These are phyloP conservation scores for Zygnema cylindricum DNA, from an alignment of 139 green algal species.

Conservation along the genomic window DNA sequence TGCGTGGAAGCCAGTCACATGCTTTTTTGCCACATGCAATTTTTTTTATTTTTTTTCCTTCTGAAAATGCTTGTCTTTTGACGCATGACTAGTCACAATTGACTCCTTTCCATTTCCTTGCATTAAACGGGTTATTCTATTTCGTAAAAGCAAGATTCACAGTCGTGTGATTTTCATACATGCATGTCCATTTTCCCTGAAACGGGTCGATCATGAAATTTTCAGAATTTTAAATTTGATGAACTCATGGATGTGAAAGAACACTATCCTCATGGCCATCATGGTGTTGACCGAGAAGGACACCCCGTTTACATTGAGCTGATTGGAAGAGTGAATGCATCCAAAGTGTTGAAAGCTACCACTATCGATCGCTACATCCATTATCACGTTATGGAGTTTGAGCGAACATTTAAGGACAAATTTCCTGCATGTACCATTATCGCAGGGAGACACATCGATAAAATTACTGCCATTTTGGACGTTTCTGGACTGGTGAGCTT, in stretches of 20 bases:
- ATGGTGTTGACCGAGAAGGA: constrained; percentile 75
- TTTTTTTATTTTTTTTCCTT: no score
- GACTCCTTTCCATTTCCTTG: no score
- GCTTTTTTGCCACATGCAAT: no score
- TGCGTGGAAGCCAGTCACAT: no score
- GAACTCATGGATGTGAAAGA: constrained; percentile 88
- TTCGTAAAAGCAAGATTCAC: background rate
- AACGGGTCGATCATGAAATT: no score
- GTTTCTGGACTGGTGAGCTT: constrained; percentile 53
- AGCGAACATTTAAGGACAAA: constrained; percentile 52
- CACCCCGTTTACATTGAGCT: constrained; percentile 61
- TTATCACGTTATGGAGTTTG: constrained; percentile 63
- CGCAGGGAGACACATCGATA: constrained; percentile 56
- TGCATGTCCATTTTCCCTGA: background rate
- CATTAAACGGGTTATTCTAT: background rate
- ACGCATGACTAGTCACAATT: no score
- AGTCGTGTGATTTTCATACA: background rate
- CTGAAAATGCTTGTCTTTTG: no score
- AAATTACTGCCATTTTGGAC: constrained; percentile 62
- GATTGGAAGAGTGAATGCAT: constrained; percentile 48
- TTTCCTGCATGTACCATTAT: constrained; percentile 59
- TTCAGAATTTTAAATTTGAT: constrained; percentile 80
- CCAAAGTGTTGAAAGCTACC: constrained; percentile 55
- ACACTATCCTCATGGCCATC: constrained; percentile 86
- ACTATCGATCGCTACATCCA: constrained; percentile 57